phyloP scores from a whole-genome alignment of 495 filamentous ascomycete species.

The Aspergillus biplanus region DNA sequence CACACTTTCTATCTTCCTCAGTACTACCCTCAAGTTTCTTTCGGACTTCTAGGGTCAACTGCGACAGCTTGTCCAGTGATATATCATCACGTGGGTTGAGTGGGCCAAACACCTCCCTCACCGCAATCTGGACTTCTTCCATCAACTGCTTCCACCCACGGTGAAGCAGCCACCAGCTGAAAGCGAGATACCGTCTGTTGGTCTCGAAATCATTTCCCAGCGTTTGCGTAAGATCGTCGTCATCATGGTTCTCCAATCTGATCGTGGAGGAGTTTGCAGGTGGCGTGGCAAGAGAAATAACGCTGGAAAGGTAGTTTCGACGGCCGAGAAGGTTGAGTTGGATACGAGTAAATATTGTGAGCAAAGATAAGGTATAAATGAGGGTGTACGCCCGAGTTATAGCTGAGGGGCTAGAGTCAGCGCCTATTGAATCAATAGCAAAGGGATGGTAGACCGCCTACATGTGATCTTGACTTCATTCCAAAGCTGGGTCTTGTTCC shows the following conservation, averaged over 20 bases:
- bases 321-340: slow-evolving; percentile 97
- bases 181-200: slow-evolving; percentile 90
- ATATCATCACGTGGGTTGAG: slow-evolving; percentile 89
- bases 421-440: background rate
- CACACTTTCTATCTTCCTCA: slow-evolving; percentile 65
- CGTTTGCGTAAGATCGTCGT: slow-evolving; percentile 72
- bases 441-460: slow-evolving; percentile 45
- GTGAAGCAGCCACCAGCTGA: slow-evolving; percentile 98
- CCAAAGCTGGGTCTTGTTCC: slow-evolving; percentile 92
- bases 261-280: slow-evolving; percentile 66
- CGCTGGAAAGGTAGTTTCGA: slow-evolving; percentile 90
- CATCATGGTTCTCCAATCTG: slow-evolving; percentile 85
- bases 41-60: slow-evolving; percentile 77
- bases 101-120: slow-evolving; percentile 82
- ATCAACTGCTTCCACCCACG: slow-evolving; percentile 83
- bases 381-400: slow-evolving; percentile 90
- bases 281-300: slow-evolving; percentile 81
- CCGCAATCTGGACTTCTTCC: slow-evolving; percentile 75
- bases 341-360: slow-evolving; percentile 90
- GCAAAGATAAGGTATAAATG: slow-evolving; percentile 84
- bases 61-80: slow-evolving; percentile 72
- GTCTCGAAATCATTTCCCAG: slow-evolving; percentile 93
- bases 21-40: slow-evolving; percentile 80
- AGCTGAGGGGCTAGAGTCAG: slow-evolving; percentile 52
- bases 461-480: slow-evolving; percentile 96